Evolutionary conservation across 192 early-diverging fungal species (phyloP).

Genomic region (Coemansia sp.): DNA sequence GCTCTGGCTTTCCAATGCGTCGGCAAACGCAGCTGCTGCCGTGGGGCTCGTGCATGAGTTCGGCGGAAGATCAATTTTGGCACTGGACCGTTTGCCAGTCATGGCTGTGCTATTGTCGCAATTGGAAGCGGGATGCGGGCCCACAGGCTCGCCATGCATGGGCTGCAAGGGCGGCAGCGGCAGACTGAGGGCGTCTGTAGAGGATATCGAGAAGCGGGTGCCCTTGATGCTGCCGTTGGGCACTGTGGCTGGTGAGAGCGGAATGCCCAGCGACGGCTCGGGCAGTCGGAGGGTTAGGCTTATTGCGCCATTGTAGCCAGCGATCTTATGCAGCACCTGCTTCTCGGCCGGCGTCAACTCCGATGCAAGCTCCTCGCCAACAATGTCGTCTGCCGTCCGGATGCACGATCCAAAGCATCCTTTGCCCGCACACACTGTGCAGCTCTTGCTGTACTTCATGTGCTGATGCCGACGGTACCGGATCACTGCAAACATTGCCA

Average conservation of each 20-base stretch:
- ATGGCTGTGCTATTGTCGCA: not conserved
- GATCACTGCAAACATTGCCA: conserved; percentile 7
- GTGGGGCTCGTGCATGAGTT: not conserved
- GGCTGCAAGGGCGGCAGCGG: not conserved
- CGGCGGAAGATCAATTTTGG: conserved; percentile 6
- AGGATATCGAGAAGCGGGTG: not conserved
- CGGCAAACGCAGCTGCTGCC: not conserved
- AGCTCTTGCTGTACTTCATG: conserved; percentile 1
- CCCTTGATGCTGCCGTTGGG: not conserved
- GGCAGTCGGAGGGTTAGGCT: conserved; percentile 35
- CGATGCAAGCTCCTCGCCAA: conserved; percentile 25
- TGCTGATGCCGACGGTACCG: conserved; percentile 6
- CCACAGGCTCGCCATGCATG: not conserved
- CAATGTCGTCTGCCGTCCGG: not conserved
- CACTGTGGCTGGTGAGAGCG: conserved; percentile 16
- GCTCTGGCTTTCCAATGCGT: not conserved
- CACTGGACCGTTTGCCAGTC: conserved; percentile 4
- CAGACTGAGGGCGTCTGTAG: conserved; percentile 9
- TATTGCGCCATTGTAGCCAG: conserved; percentile 20
- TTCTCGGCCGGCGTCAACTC: conserved; percentile 38
- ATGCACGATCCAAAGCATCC: conserved; percentile 6
- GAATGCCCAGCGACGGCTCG: conserved; percentile 28
- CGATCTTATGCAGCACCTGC: conserved; percentile 25
- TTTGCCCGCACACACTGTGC: not conserved
- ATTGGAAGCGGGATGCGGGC: not conserved